Base-by-base conservation (phyloP, 768 basidiomycete genomes). In the Solioccasus polychromus region DNA sequence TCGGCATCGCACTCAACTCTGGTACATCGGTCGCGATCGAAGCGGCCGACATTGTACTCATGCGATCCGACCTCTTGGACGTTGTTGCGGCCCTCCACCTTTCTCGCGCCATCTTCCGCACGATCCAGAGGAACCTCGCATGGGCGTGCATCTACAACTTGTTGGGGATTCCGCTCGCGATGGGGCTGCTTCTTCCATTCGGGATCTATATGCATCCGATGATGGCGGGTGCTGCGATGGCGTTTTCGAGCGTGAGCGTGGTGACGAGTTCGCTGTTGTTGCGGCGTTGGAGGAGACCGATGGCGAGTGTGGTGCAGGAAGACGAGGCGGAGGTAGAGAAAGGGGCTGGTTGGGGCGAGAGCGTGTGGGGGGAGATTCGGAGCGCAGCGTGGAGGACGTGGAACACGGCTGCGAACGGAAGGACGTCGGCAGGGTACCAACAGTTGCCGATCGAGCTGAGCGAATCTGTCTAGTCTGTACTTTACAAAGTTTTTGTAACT, bases 171-270 rank as follows among this genome's bases (percentile, higher is more conserved):
- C 96, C 96, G 15, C 80, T 98, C 36, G 96, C 96, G 18, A 99
- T 99, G 96, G 96, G 96, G 20, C 46, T 98, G 37, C 84, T 99
- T 71, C 75, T 98, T 11, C 96, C 96, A 0, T 78, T 92, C 63
- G 92, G 92, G 12, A 53, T 95, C 23, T 91, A 93, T 65, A 82
- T 98, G 62, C 96, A 93, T 57, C 96, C 96, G 8, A 98, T 98
- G 95, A 82, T 93, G 71, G 92, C 96, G 1, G 95, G 92, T n/a
- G 92, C 86, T 3, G 94, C 94, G 22, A 99, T 99, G 96, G 96
- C 96, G 20, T 93, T 92, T 66, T 94, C 91, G 26, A 91, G 87
- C 55, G 95, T 98, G 29, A 93, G 90, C 54, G 96, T 99, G 41
- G 95, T 99, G 14, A 82, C 80, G 22, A 92, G 89, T 48, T 93